A percentile compares a stretch with the other conserved stretches of the same genome.
Conservation (phyloP, 148 eudicot genomes). For the Nepenthes gracilis region DNA sequence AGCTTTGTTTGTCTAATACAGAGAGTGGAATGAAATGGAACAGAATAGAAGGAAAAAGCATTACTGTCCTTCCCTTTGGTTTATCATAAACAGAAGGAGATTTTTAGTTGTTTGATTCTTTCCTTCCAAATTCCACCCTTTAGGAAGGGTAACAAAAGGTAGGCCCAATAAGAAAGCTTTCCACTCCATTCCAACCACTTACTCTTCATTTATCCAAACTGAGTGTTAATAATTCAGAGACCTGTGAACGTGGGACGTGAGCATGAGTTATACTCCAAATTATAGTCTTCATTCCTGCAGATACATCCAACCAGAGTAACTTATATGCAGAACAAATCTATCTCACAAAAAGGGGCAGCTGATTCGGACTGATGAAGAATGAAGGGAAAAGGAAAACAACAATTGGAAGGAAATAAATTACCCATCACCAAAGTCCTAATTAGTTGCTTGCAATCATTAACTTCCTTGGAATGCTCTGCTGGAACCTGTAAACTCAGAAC, state of each 20-base stretch:
- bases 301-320: neutral
- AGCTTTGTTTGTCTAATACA: no score
- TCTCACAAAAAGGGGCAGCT: no score
- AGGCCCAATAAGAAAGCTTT: no score
- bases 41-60: no score
- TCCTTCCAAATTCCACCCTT: no score
- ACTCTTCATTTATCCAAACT: no score
- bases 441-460: conserved; percentile 86
- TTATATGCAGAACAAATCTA: no score
- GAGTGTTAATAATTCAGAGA: conserved; percentile 5
- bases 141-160: no score
- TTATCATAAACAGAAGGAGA: no score
- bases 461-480: conserved; percentile 89
- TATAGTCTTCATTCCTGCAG: conserved; percentile 95
- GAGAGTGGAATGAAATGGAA: neutral
- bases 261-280: conserved; percentile 98
- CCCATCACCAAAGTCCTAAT: conserved; percentile 95
- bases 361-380: neutral
- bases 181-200: neutral
- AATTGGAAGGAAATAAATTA: conserved; percentile 16
- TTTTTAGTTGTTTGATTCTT: no score
- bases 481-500: conserved; percentile 83
- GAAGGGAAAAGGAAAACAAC: neutral
- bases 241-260: conserved; percentile 88
- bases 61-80: no score